phyloP scores from a whole-genome alignment of 2,329 filamentous ascomycete species.

The Diplodia scrobiculata region DNA sequence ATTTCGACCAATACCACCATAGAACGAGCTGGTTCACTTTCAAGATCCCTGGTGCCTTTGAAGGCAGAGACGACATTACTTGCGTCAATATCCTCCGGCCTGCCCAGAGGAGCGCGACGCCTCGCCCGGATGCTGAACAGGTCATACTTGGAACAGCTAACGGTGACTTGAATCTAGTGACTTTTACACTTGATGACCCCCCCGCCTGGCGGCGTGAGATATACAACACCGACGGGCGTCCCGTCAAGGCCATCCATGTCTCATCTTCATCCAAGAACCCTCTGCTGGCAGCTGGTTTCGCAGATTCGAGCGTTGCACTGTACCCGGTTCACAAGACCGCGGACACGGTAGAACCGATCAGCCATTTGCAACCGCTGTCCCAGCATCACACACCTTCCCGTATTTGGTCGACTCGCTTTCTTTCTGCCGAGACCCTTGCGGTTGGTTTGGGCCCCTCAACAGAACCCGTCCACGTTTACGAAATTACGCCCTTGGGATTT shows the following conservation, averaged over 20 bases:
- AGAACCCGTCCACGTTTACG: constrained; percentile 54
- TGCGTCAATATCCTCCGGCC: constrained; percentile 57
- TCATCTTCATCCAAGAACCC: constrained; percentile 44
- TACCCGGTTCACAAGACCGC: constrained; percentile 45
- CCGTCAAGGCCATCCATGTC: constrained; percentile 54
- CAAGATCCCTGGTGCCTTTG: constrained; percentile 53
- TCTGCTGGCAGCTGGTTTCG: constrained; percentile 56
- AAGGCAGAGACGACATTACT: constrained; percentile 62
- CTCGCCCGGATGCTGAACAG: constrained; percentile 31
- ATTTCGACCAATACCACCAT: constrained; percentile 41
- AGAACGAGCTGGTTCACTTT: constrained; percentile 55
- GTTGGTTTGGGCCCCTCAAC: constrained; percentile 52
- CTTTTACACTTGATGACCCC: constrained; percentile 7
- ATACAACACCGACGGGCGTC: constrained; percentile 48
- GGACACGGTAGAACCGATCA: constrained; percentile 13
- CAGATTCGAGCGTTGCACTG: constrained; percentile 51
- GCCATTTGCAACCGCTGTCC: constrained; percentile 1
- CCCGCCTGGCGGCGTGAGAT: constrained; percentile 34
- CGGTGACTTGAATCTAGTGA: constrained; percentile 51
- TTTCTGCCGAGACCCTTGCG: constrained; percentile 55
- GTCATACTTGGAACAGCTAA: constrained; percentile 60
- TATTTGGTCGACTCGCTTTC: constrained; percentile 57
- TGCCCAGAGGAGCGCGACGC: constrained; percentile 41
- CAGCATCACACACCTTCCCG: constrained; percentile 33
- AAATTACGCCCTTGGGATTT: constrained; percentile 52